A percentile compares a stretch with the other conserved stretches of the same genome.
Conservation (phyloP, 1,284 basidiomycete genomes). For the Peniophora sp. region DNA sequence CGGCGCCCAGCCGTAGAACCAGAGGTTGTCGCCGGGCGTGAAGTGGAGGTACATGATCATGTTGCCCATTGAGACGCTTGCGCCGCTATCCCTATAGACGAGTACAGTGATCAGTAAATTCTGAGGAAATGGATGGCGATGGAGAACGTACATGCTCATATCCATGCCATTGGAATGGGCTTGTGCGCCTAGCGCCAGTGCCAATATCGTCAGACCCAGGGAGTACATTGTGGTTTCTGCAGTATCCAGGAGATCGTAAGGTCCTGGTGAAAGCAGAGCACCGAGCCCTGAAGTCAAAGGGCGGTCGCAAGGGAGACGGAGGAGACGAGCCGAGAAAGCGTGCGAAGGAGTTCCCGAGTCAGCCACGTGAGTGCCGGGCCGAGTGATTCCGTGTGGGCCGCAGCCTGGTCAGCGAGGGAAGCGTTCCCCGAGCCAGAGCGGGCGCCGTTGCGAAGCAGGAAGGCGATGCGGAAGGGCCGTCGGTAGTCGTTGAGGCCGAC, state of each 20-base stretch:
- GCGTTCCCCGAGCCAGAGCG: too few relatives aligned
- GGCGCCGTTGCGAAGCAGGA: too few relatives aligned
- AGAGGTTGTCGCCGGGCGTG: constrained; percentile 40
- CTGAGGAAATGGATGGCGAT: constrained; percentile 42
- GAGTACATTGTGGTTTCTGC: background rate
- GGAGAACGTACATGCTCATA: constrained; percentile 16
- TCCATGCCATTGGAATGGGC: background rate
- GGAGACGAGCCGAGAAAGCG: too few relatives aligned
- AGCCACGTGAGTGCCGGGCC: too few relatives aligned
- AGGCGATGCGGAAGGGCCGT: too few relatives aligned
- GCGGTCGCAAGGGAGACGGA: too few relatives aligned
- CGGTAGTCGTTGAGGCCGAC: too few relatives aligned
- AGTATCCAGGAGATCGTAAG: background rate
- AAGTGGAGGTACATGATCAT: constrained; percentile 45
- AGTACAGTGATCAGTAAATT: constrained; percentile 42
- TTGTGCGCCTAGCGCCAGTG: background rate
- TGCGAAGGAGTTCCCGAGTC: too few relatives aligned
- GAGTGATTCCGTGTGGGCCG: too few relatives aligned
- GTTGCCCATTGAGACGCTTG: constrained; percentile 28
- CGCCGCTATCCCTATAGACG: constrained; percentile 37
- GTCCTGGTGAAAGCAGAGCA: background rate
- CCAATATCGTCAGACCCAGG: background rate
- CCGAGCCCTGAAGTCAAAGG: background rate
- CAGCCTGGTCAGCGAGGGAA: too few relatives aligned
- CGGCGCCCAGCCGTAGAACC: constrained; percentile 56